Base-by-base conservation (phyloP, 805 yeast species). In the Metschnikowia lochheadii region DNA sequence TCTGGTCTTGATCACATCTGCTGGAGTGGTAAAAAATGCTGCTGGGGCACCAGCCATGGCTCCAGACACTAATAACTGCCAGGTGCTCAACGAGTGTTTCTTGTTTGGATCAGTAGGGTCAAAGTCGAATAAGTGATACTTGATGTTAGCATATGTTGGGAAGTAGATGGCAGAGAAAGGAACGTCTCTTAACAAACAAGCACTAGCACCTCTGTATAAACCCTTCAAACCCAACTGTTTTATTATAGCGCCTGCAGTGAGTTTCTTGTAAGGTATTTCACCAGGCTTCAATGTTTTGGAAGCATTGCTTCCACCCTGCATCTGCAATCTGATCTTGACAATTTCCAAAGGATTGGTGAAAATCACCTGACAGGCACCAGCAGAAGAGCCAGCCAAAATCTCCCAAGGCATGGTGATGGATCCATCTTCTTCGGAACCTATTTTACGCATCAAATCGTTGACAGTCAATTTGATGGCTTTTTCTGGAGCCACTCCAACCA, bases 1-100 rank as follows among this genome's bases (percentile, higher is more conserved):
- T 69, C 98, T 84, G 3, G 99, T 92, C 73, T 92, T 92, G 61
- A 94, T 87, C 44, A 92, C 98, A 75, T 92, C 99, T 63, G 89
- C 90, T 1, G 99, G 99, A 0, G 99, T 92, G 1, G 99, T 92
- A 57, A 91, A 74, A 67, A 87, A 92, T 10, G 98, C 98, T 31
- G 98, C 95, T 8, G 99, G 99, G 75, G 95, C 89, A 65, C 98
- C 99, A 13, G 99, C 98, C 56, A 91, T 66, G 10, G 96, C 97
- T 68, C 99, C 99, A 53, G 95, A 81, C 4, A 81, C 66, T 53
- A 92, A 79, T 56, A 94, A 75, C 69, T 92, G 96, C 86, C 92
- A 84, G 29, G 95, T 82, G 55, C 82, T 82, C 53, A 91, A 79
- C 54, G 79, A 76, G 42, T 73, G 77, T 58, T 79, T 76, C 59